Conservation (phyloP, 164 flowering plant species). For the Pachysandra terminalis region DNA sequence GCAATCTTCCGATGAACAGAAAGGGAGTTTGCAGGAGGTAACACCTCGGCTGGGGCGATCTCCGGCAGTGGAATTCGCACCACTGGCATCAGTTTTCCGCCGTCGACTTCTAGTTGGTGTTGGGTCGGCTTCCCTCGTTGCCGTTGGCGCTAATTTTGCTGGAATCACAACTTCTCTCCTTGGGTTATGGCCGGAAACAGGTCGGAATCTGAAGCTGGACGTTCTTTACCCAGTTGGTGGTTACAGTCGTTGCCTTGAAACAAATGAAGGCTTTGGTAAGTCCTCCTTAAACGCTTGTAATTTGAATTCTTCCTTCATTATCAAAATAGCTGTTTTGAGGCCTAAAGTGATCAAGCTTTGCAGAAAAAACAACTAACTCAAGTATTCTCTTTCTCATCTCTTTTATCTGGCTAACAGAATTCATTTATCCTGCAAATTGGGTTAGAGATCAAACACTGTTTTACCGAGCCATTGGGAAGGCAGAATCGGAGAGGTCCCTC, state of each 20-base stretch:
- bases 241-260: conserved; percentile 68
- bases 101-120: conserved; percentile 67
- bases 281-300: neutral
- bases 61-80: conserved; percentile 63
- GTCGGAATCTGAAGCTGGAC: conserved; percentile 71
- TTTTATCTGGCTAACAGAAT: conserved; percentile 44
- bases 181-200: conserved; percentile 65
- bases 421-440: conserved; percentile 85
- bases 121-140: conserved; percentile 81
- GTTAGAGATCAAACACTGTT: conserved; percentile 83
- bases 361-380: neutral
- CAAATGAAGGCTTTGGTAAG: conserved; percentile 75
- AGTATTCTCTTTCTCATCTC: neutral
- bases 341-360: neutral
- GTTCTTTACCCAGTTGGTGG: conserved; percentile 80
- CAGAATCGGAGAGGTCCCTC: conserved; percentile 58
- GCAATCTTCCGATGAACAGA: conserved; percentile 38
- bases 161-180: conserved; percentile 79
- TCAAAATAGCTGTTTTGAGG: neutral
- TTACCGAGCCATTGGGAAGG: conserved; percentile 65
- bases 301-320: no score
- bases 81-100: conserved; percentile 50
- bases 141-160: conserved; percentile 78
- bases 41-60: conserved; percentile 14
- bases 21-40: conserved; percentile 19